A percentile compares a stretch with the other conserved stretches of the same genome.
Conservation (phyloP, 306 rosid genomes). For the Spatholobus suberectus region DNA sequence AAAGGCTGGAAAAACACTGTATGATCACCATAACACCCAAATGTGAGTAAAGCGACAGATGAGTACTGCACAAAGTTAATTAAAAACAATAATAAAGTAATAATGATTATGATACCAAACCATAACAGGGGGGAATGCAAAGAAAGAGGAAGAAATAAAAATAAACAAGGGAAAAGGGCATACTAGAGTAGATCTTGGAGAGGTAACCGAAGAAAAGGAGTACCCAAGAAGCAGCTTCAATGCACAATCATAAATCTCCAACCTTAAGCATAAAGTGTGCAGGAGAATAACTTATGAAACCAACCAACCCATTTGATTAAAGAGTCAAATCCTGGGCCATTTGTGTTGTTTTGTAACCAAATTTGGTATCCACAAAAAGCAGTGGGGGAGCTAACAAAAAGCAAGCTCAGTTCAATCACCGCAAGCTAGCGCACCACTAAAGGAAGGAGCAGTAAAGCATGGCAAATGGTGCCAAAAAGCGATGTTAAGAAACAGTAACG, state of each 20-base stretch:
- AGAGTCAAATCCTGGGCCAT: constrained; percentile 46
- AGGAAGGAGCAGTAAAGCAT: constrained; percentile 28
- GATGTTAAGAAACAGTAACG: constrained; percentile 31
- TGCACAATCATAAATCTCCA: constrained; percentile 62
- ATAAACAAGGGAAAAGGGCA: constrained; percentile 49
- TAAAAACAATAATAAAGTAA: constrained; percentile 40
- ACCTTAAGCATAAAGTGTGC: constrained; percentile 57
- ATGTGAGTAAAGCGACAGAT: constrained; percentile 53
- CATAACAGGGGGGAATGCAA: constrained; percentile 42
- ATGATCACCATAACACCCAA: constrained; percentile 49
- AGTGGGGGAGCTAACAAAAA: too few species aligned
- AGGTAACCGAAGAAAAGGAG: constrained; percentile 57
- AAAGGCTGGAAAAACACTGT: constrained; percentile 32
- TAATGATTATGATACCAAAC: constrained; percentile 55
- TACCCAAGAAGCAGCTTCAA: constrained; percentile 50
- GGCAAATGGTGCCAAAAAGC: constrained; percentile 44
- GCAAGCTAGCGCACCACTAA: too few species aligned
- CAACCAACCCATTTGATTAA: constrained; percentile 43
- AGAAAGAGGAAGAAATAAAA: neutral
- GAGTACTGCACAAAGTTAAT: constrained; percentile 37
- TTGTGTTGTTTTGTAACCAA: constrained; percentile 31
- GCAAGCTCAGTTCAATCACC: constrained; percentile 35
- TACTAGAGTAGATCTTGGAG: constrained; percentile 89
- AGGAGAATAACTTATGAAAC: constrained; percentile 44
- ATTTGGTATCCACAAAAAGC: constrained; percentile 31